Evolutionary conservation across 371 early-diverging fungal species (phyloP).

Genomic region (Rhizopus delemar): DNA sequence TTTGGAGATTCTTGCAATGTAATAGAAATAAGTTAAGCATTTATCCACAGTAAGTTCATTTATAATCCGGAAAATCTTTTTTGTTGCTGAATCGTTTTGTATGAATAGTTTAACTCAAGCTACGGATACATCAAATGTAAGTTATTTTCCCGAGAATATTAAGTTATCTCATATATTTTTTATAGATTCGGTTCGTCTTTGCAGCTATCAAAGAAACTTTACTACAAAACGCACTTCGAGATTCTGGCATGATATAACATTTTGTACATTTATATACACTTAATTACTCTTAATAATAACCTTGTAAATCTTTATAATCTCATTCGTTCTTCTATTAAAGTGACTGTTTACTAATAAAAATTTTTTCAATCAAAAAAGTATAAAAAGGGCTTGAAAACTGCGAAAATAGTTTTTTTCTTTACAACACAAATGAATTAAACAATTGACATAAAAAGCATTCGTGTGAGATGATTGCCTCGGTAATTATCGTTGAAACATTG

Average conservation of each 20-base stretch:
- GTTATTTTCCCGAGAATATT: conserved; percentile 5
- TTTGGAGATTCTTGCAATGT: conserved; percentile 75
- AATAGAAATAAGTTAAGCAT: conserved; percentile 74
- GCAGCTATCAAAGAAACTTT: conserved; percentile 80
- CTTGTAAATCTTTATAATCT: background rate
- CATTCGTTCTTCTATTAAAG: background rate
- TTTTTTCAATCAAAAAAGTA: conserved; percentile 12
- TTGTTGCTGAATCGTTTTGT: conserved; percentile 73
- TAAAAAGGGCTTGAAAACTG: conserved; percentile 16
- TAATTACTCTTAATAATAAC: background rate
- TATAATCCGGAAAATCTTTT: conserved; percentile 52
- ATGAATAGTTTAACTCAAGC: conserved; percentile 78
- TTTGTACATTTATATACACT: conserved; percentile 4
- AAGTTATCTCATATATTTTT: background rate
- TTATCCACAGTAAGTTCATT: conserved; percentile 76
- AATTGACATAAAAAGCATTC: conserved; percentile 42
- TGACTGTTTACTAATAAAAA: background rate
- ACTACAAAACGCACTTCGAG: conserved; percentile 68
- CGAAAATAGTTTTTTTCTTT: conserved; percentile 20
- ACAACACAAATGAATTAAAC: conserved; percentile 28
- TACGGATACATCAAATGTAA: conserved; percentile 81
- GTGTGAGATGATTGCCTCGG: conserved; percentile 35
- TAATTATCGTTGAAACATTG: conserved; percentile 34
- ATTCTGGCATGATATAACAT: conserved; percentile 65
- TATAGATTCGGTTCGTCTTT: conserved; percentile 66